Evolutionary conservation across 495 filamentous ascomycete genomes (phyloP), one percentile per base, ranked within the genome.

Genomic region (Xylaria flabelliformis): DNA sequence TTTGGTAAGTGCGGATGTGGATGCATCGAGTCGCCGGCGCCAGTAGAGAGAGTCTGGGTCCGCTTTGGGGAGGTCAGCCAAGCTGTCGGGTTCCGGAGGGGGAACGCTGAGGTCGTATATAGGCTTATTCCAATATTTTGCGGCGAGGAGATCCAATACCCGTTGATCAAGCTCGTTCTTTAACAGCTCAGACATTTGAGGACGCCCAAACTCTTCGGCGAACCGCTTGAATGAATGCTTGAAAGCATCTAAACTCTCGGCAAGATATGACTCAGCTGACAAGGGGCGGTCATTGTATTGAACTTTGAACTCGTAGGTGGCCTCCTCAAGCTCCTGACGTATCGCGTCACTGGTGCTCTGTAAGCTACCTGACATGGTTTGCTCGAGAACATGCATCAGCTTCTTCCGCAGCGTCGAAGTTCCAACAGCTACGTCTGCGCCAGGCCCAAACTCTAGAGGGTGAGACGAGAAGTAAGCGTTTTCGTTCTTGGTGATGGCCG

Each of bases 231-330:
- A 98, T 0, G 93, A 93, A 82, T 98, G 96, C 85, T 99, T 99
- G 86, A 99, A 98, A 17, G 91, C 90, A 78, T 99, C 96, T 1
- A 99, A 85, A 75, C 91, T 95, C 74, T 97, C 96, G 4, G 96
- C 97, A 17, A 99, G 87, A 75, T 99, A 98, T 15, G 95, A 95
- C 80, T 98, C 97, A 0, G 96, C 97, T 72, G 93, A 96, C 58
- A 99, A 84, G 24, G 95, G 93, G 32, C 96, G 89, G 78, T 99
- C 97, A 77, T 98, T 99, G 82, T 99, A 99, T 80, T 99, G 97
- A 24, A 99, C 97, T 79, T 98, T 99, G 88, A 97, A 98, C 76
- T 99, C 96, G 76, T 99, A 99, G 0, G 94, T 95, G 6, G 96
- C 94, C 81, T 99, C 97, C 78, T 98, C 95, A 0, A 99, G 89